Evolutionary conservation across 2,329 filamentous ascomycete species (phyloP), one percentile per base, ranked within the genome.

Genomic region (Paracamarosporium sp.): DNA sequence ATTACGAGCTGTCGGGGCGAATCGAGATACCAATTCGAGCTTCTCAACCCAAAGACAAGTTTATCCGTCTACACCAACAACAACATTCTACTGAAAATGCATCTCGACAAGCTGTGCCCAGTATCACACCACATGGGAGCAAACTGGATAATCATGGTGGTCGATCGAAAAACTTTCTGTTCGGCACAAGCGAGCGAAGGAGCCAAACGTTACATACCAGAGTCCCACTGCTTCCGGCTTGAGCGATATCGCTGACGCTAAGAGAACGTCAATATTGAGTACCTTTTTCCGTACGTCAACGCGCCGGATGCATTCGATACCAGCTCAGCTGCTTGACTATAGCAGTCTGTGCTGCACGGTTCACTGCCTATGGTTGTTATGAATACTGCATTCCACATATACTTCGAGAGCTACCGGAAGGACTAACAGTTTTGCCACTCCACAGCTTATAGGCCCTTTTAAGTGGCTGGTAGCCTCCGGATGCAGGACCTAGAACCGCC

Each of bases 311-410:
- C n/a, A n/a, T n/a, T 2, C 36, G 17, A 41, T 59, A 50, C 48
- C 43, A 50, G 35, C 22, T 52, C 48, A 50, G 30, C 17, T 38
- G 30, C 28, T 44, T 60, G 50, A 45, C 59, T 56, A 53, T 56
- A 56, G 47, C 55, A 59, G 57, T 59, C 43, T 43, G 43, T 60
- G 47, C 50, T 50, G 53, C 52, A 59, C 53, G 60, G 56, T 40
- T 54, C 50, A 58, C 60, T 51, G 41, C 47, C 67, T 68, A 59
- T 61, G 61, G 61, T 50, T 53, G 53, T 66, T 48, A 46, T 69
- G 68, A 57, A 53, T 47, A 50, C 53, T 52, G 54, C 46, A 46
- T 44, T 46, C 64, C 62, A 64, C 63, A 64, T 70, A 71, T 70
- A 67, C 40, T 56, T 61, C 59, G 20, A 24, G 47, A 44, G 15